Percentiles rank a stretch among this genome's conserved stretches.
These are phyloP conservation scores for Erysimum cheiri DNA, from an alignment of 441 rosid species.

Conservation along the genomic window DNA sequence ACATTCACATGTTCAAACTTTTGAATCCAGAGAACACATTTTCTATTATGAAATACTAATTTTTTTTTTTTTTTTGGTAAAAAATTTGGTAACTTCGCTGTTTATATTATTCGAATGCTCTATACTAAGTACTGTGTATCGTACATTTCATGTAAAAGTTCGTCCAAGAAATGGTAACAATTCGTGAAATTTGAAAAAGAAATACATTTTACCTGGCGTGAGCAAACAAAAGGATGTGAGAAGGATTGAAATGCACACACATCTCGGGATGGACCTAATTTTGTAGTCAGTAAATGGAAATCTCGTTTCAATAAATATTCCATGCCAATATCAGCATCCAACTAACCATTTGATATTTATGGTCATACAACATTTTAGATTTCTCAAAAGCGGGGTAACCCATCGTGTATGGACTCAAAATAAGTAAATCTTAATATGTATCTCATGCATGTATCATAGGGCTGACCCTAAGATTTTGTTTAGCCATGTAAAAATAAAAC, in stretches of 20 bases:
- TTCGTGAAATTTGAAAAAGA: conserved; percentile 6
- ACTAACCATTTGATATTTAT: conserved; percentile 33
- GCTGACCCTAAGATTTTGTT: too few species aligned
- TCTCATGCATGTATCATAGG: neutral
- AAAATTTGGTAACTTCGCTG: neutral
- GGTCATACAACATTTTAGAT: conserved; percentile 5
- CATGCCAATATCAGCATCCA: conserved; percentile 32
- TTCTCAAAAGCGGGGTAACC: neutral
- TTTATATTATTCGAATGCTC: too few species aligned
- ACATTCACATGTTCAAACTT: too few species aligned
- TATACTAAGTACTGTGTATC: neutral
- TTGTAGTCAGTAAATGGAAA: conserved; percentile 27
- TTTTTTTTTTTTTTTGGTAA: too few species aligned
- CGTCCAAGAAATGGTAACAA: neutral
- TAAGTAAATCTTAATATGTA: neutral
- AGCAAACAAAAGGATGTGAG: conserved; percentile 16
- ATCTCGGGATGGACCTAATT: conserved; percentile 31
- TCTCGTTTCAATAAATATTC: conserved; percentile 8
- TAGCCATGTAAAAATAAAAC: too few species aligned
- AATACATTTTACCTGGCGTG: conserved; percentile 1
- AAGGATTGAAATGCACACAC: conserved; percentile 20
- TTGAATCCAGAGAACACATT: too few species aligned
- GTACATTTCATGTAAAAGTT: neutral
- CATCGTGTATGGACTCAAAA: neutral
- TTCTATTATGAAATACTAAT: too few species aligned